Percentiles rank a stretch among this genome's conserved stretches.
Evolutionary conservation across 1,139 yeast genomes (phyloP).

Genomic region (Hyphopichia fennica): DNA sequence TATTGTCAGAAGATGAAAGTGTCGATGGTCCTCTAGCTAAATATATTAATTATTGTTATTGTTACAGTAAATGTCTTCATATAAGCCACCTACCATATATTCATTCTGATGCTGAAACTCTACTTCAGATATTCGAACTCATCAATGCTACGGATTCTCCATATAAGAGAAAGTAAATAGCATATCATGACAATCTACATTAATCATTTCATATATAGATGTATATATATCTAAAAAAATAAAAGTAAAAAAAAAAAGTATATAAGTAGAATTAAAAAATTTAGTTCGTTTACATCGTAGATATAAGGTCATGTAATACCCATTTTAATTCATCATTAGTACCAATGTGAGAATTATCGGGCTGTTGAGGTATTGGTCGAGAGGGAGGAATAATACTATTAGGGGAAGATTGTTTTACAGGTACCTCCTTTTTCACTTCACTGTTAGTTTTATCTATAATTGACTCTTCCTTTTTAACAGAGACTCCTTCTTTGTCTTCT

Average conservation of each 20-base stretch:
- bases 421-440: not conserved
- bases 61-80: slow-evolving; percentile 24
- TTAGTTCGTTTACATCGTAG: slow-evolving; percentile 28
- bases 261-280: not conserved
- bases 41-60: slow-evolving; percentile 16
- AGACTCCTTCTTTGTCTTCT: not conserved
- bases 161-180: slow-evolving; percentile 12
- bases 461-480: slow-evolving; percentile 1
- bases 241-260: not conserved
- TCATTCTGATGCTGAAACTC: slow-evolving; percentile 6
- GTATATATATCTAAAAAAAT: not conserved
- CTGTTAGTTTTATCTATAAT: not conserved
- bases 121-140: slow-evolving; percentile 13
- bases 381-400: not conserved
- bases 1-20: slow-evolving; percentile 2
- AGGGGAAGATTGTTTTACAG: not conserved
- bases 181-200: not conserved
- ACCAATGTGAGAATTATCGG: slow-evolving; percentile 47
- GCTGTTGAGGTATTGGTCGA: slow-evolving; percentile 8
- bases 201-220: not conserved
- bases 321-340: slow-evolving; percentile 69
- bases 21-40: slow-evolving; percentile 10
- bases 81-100: slow-evolving; percentile 11
- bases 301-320: slow-evolving; percentile 60
- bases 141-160: slow-evolving; percentile 18